A percentile compares a stretch with the other conserved stretches of the same genome.
Conservation (phyloP, 2,329 filamentous ascomycete genomes). For the Meredithiella fracta region DNA sequence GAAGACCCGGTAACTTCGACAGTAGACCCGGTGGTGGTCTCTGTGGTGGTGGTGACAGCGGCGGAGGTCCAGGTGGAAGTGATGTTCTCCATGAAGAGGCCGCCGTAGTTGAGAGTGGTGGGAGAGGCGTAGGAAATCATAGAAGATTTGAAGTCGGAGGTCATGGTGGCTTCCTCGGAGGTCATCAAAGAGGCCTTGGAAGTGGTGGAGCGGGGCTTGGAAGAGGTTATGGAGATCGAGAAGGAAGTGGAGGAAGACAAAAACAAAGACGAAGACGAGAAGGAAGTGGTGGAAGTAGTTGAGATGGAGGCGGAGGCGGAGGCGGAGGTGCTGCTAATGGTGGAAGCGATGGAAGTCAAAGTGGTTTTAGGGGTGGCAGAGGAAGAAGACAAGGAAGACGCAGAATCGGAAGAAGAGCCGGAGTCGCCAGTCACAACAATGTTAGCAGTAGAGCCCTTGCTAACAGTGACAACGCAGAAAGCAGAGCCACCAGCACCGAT, state of each 20-base stretch:
- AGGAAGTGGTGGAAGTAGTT: conserved; percentile 10
- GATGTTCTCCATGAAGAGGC: conserved; percentile 39
- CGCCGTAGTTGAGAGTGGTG: conserved; percentile 22
- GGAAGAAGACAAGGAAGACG: conserved; percentile 12
- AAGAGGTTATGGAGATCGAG: conserved; percentile 9
- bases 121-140: conserved; percentile 4
- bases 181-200: conserved; percentile 14
- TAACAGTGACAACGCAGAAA: conserved; percentile 65
- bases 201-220: conserved; percentile 15
- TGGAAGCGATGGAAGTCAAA: conserved; percentile 17
- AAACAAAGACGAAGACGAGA: background rate
- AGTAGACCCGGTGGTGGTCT: background rate
- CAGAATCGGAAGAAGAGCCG: conserved; percentile 23
- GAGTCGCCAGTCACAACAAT: conserved; percentile 44
- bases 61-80: conserved; percentile 17
- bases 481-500: conserved; percentile 49
- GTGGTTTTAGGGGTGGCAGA: conserved; percentile 13
- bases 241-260: conserved; percentile 5
- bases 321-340: conserved; percentile 18
- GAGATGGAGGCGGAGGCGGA: conserved; percentile 13
- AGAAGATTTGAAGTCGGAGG: background rate
- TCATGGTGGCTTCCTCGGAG: conserved; percentile 2
- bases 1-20: conserved; percentile 1
- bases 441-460: conserved; percentile 47
- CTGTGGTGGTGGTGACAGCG: conserved; percentile 3